Evolutionary conservation across 108 stramenopile genomes (phyloP), one percentile per base, ranked within the genome.

Genomic region (Skeletonema menzelii): DNA sequence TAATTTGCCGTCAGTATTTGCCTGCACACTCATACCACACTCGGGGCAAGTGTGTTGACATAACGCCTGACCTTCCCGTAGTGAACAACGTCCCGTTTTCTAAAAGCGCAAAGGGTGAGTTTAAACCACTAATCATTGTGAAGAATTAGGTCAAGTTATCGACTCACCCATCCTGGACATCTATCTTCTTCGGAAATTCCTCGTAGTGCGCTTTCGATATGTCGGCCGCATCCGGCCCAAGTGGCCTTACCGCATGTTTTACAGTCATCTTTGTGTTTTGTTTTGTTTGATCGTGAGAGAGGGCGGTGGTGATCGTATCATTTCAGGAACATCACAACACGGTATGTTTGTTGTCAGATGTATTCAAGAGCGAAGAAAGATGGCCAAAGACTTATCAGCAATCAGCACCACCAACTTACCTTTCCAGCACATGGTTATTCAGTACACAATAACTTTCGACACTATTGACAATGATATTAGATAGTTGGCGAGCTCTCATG

Each of bases 1-100:
- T 1, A 71, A 30, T 55, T 34, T 63, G 2, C 10, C 19, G 53
- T 26, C 35, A 8, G 46, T 53, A 53, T 61, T 62, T 1, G 70
- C 70, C 44, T 71, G 70, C 44, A 71, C 17, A 8, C 13, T 53
- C 70, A 71, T 71, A 5, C 27, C 59, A 24, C 59, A 60, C 0
- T 60, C 59, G 8, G 59, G 59, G 13, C 59, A 60, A 1, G 59
- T 60, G 8, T 34, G 30, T 35, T 60, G 34, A 35, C 30, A 17
- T 0, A 2, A 14, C 14, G 27, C 57, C 59, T 19, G 32, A 3
- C 28, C 59, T 7, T 17, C 30, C 6, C 15, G 15, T 2, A 42
- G 15, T 0, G 28, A 5, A 20, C 59, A 60, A 5, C 6, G 31
- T 60, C 59, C 59, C 0, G 59, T 60, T 20, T 60, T 31, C 59